A percentile compares a stretch with the other conserved stretches of the same genome.
phyloP scores from a whole-genome alignment of 208 protist genomes.

The Trypanosoma brucei region DNA sequence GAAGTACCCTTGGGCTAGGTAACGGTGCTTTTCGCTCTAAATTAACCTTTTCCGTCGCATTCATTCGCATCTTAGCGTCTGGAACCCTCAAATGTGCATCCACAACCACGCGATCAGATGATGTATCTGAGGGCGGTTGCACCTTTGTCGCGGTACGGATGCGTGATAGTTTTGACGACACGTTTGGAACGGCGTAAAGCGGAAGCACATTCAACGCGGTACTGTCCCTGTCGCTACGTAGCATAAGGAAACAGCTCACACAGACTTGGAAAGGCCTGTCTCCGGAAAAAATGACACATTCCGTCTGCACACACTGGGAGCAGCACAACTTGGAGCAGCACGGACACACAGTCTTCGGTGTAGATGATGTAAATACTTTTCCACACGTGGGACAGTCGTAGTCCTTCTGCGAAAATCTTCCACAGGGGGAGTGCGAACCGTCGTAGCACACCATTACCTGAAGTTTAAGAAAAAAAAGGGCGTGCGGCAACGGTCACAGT shows the following conservation, averaged over 20 bases:
- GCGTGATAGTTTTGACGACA: neutral
- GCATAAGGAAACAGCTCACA: conserved; percentile 53
- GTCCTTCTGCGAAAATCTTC: conserved; percentile 26
- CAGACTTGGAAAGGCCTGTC: conserved; percentile 33
- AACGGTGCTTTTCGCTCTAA: no score
- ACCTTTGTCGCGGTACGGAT: neutral
- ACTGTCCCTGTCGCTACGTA: conserved; percentile 30
- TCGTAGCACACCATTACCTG: neutral
- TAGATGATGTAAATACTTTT: conserved; percentile 48
- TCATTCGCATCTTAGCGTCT: no score
- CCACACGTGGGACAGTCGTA: conserved; percentile 48
- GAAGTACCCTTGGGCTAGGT: no score
- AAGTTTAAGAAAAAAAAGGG: no score
- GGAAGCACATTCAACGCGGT: neutral
- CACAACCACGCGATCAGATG: no score
- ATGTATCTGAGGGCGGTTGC: neutral
- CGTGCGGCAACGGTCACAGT: no score
- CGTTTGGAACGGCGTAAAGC: neutral
- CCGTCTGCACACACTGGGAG: conserved; percentile 47
- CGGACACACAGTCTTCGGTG: conserved; percentile 51
- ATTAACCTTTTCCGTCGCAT: no score
- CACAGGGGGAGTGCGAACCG: neutral
- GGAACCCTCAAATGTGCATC: no score
- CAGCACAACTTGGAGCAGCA: conserved; percentile 64
- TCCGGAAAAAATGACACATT: conserved; percentile 31